Conservation (phyloP, 495 filamentous ascomycete genomes). For the Bryoglossum gracile region DNA sequence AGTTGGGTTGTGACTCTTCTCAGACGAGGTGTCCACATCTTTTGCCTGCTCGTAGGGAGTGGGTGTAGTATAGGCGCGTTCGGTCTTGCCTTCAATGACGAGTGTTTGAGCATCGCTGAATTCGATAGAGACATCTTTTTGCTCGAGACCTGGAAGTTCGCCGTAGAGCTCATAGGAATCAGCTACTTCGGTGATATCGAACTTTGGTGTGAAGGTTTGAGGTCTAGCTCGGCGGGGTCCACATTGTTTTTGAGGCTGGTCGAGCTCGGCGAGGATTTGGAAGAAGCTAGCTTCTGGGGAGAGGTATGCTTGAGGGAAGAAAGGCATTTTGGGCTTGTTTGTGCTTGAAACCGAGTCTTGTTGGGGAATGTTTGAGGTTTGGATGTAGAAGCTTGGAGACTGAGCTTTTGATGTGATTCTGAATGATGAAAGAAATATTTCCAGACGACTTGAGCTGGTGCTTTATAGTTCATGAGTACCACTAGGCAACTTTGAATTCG, state of each 20-base stretch:
- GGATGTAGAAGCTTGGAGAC: conserved; percentile 8
- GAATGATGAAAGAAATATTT: conserved; percentile 18
- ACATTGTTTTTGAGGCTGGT: conserved; percentile 28
- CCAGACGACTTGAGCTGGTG: conserved; percentile 2
- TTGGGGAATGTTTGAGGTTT: conserved; percentile 4
- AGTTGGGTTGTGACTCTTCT: conserved; percentile 46
- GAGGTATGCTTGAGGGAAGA: conserved; percentile 50
- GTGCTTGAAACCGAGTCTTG: conserved; percentile 1
- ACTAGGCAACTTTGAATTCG: conserved; percentile 9
- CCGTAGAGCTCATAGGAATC: conserved; percentile 72
- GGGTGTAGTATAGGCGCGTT: conserved; percentile 41
- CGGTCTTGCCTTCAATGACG: conserved; percentile 60
- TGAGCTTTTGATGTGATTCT: conserved; percentile 8
- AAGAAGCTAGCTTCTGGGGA: conserved; percentile 44
- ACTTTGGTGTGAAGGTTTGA: conserved; percentile 58
- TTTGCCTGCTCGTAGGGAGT: conserved; percentile 20
- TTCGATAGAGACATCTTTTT: conserved; percentile 71
- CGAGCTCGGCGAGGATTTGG: conserved; percentile 68
- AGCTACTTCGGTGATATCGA: conserved; percentile 69
- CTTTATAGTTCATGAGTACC: conserved; percentile 9
- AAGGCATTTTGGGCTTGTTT: conserved; percentile 48
- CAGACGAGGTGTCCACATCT: conserved; percentile 30
- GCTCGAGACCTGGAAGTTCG: conserved; percentile 76
- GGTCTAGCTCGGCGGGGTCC: conserved; percentile 22
- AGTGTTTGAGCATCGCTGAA: conserved; percentile 77